Base-by-base conservation (phyloP, 129 eudicot genomes). In the Tagetes patula region DNA sequence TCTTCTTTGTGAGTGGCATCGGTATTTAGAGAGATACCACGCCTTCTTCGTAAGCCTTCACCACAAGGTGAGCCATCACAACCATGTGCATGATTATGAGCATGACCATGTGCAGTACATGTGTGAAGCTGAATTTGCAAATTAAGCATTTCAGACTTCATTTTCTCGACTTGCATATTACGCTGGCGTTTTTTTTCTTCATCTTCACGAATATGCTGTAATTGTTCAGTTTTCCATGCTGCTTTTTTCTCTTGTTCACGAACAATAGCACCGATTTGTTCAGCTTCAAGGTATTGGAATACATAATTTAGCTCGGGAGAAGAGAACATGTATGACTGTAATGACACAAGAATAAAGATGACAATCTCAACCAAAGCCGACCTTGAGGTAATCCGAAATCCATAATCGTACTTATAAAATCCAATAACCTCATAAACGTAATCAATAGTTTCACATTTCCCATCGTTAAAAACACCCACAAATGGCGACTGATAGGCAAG, bases 401-500 rank as follows among this genome's bases (percentile, higher is more conserved):
- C 99, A 62, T 95, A 95, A 65, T 95, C 99, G 59, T 88, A 95
- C 70, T 95, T 95, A 41, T 88, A 80, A 75, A 95, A 95, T 14
- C 99, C 99, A 52, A 95, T 85, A 81, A 88, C 84, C 75, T 88
- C 96, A 52, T 90, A 95, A 41, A 91, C 85, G 69, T 95, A 95
- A 73, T 86, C 96, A 42, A 87, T 78, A 2, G 97, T 95, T 20
- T 87, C 91, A 78, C 99, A 90, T 74, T 88, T 90, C 37, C 96
- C 99, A 8, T 82, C 82, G 48, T 65, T 95, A 58, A 77, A 85
- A 53, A 77, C 89, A 73, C 97, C 96, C 63, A 95, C 65, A 20
- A 90, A 95, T 4, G 99, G 99, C 40, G 97, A 95, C 75, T 95
- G 99, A 77, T 95, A 95, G 1, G 97, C 97, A 37, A 95, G 96